A percentile compares a stretch with the other conserved stretches of the same genome.
Evolutionary conservation across 495 filamentous ascomycete species (phyloP).

Genomic region (Podospora pseudoanserina): DNA sequence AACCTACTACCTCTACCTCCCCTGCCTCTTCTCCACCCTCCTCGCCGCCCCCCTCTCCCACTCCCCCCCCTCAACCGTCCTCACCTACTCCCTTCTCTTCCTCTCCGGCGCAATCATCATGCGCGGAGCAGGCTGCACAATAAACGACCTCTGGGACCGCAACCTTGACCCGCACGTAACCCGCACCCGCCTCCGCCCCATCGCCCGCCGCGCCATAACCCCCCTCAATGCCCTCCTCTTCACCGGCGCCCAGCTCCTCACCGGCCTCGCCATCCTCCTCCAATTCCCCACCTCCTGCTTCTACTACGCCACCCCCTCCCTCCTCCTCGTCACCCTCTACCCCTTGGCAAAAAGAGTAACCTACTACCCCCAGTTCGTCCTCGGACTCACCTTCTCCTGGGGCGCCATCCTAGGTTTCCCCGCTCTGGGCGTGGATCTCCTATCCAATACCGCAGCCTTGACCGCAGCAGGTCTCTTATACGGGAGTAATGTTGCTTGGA

Average conservation of each 20-base stretch:
- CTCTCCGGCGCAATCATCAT: slow-evolving; percentile 86
- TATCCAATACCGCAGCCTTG: slow-evolving; percentile 60
- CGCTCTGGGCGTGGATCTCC: slow-evolving; percentile 78
- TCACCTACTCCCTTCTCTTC: slow-evolving; percentile 72
- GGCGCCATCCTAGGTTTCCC: slow-evolving; percentile 96
- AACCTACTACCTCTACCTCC: slow-evolving; percentile 93
- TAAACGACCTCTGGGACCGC: slow-evolving; percentile 97
- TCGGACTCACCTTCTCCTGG: slow-evolving; percentile 95
- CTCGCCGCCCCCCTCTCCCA: slow-evolving; percentile 57
- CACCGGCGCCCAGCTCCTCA: slow-evolving; percentile 73
- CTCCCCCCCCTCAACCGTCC: slow-evolving; percentile 54
- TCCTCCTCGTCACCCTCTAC: slow-evolving; percentile 77
- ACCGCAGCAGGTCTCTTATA: slow-evolving; percentile 72
- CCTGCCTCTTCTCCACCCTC: slow-evolving; percentile 87
- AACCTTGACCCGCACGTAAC: slow-evolving; percentile 88
- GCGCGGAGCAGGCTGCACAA: slow-evolving; percentile 96
- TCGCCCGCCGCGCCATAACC: slow-evolving; percentile 79
- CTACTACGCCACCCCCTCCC: slow-evolving; percentile 80
- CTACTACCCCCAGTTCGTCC: slow-evolving; percentile 87
- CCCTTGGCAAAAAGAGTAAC: slow-evolving; percentile 92
- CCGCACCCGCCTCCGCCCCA: slow-evolving; percentile 81
- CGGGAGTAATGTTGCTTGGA: slow-evolving; percentile 86
- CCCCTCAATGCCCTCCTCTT: slow-evolving; percentile 74
- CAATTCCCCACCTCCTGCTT: slow-evolving; percentile 84
- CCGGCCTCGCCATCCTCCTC: slow-evolving; percentile 76